A percentile compares a stretch with the other conserved stretches of the same genome.
phyloP scores from a whole-genome alignment of 768 basidiomycete species.

The Mrakia blollopis region DNA sequence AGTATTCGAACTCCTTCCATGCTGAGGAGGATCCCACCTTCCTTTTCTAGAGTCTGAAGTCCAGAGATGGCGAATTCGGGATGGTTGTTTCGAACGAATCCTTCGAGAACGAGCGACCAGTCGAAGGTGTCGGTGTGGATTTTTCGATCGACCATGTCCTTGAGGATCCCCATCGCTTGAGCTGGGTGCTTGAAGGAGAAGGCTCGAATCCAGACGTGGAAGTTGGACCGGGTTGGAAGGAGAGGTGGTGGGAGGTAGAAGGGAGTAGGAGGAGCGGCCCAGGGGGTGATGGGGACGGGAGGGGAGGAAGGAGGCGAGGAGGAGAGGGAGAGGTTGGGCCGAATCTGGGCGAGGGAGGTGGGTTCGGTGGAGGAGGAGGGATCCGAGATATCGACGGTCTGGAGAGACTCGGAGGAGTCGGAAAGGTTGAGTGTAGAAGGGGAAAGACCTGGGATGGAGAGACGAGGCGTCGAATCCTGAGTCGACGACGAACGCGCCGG shows the following conservation, averaged over 20 bases:
- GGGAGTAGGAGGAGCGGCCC: not conserved
- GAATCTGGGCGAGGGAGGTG: not conserved
- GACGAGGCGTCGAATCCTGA: not conserved
- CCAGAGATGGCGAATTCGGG: slow-evolving; percentile 11
- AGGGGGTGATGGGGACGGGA: slow-evolving; percentile 11
- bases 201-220: not conserved
- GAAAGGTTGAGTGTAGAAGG: too few relatives aligned
- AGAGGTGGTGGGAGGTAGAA: slow-evolving; percentile 15
- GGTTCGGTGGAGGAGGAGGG: not conserved
- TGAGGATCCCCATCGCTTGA: not conserved
- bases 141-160: slow-evolving; percentile 12
- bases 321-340: not conserved
- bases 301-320: not conserved
- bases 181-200: not conserved
- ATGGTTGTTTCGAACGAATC: not conserved
- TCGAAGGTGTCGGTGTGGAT: slow-evolving; percentile 8
- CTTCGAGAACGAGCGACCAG: slow-evolving; percentile 7
- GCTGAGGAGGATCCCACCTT: slow-evolving; percentile 3
- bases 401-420: too few relatives aligned
- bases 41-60: slow-evolving; percentile 12
- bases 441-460: not conserved
- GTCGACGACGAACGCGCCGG: not conserved
- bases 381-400: not conserved
- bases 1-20: not conserved
- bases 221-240: not conserved